Evolutionary conservation across 2,329 filamentous ascomycete genomes (phyloP).

Genomic region (Stagonosporopsis cucurbitacearum): DNA sequence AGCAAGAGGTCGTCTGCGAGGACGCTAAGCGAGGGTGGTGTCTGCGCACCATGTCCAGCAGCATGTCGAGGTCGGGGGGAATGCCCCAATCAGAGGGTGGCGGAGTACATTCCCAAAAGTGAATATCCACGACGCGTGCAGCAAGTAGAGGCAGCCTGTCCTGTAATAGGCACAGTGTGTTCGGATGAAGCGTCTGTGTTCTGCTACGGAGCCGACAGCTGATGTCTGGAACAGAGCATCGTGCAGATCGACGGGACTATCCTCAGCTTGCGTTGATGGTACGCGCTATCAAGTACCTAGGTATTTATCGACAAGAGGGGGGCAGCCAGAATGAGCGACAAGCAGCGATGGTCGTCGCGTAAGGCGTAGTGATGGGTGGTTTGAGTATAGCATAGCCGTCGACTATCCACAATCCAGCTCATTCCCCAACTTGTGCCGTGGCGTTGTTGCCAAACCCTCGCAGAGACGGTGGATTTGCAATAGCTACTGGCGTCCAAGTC

Average conservation of each 20-base stretch:
- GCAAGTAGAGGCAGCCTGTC: constrained; percentile 42
- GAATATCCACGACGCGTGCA: constrained; percentile 37
- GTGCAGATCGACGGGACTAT: constrained; percentile 49
- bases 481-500: constrained; percentile 11
- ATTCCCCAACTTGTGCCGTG: constrained; percentile 35
- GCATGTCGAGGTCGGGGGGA: constrained; percentile 31
- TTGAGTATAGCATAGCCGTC: constrained; percentile 42
- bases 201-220: constrained; percentile 76
- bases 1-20: too few species aligned
- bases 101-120: constrained; percentile 27
- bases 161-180: constrained; percentile 50
- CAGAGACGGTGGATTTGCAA: constrained; percentile 8
- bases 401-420: constrained; percentile 39
- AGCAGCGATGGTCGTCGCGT: constrained; percentile 43
- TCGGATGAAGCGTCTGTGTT: constrained; percentile 57
- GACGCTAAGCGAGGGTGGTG: constrained; percentile 37
- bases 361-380: constrained; percentile 42
- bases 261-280: constrained; percentile 57
- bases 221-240: constrained; percentile 67
- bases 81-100: constrained; percentile 30
- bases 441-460: constrained; percentile 26
- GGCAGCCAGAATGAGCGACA: constrained; percentile 59
- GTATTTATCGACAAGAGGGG: constrained; percentile 70
- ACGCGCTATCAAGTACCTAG: constrained; percentile 68
- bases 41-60: constrained; percentile 30